These are phyloP conservation scores for Filobasidium uniguttulatum DNA, from an alignment of 1,284 basidiomycete species.

Conservation along the genomic window DNA sequence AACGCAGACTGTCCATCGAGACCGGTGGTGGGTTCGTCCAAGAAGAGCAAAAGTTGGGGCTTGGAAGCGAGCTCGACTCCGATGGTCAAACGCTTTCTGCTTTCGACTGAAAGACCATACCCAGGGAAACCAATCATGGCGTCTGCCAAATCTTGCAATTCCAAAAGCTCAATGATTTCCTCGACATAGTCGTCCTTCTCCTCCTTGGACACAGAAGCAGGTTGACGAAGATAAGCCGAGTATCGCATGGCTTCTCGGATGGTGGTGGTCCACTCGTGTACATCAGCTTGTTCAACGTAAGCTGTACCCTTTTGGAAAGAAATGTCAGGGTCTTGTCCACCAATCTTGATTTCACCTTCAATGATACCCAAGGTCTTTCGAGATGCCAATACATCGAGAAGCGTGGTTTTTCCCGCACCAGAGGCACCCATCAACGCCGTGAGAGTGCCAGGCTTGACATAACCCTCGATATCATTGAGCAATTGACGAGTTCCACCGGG, in stretches of 20 bases:
- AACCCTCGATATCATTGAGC: constrained; percentile 44
- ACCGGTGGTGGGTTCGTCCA: constrained; percentile 44
- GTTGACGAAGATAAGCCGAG: constrained; percentile 48
- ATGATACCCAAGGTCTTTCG: constrained; percentile 44
- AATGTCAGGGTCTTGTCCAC: constrained; percentile 41
- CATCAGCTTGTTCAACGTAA: constrained; percentile 70
- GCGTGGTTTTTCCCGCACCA: constrained; percentile 45
- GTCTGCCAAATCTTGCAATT: constrained; percentile 42
- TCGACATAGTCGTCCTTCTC: constrained; percentile 45
- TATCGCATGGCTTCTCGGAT: constrained; percentile 47
- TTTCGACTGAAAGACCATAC: constrained; percentile 43
- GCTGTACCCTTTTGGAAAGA: constrained; percentile 44
- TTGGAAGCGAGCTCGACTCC: constrained; percentile 49
- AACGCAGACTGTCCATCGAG: constrained; percentile 42
- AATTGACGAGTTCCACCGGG: constrained; percentile 41
- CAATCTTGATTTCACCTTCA: constrained; percentile 39
- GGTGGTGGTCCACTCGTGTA: constrained; percentile 67
- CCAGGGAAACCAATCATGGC: constrained; percentile 39
- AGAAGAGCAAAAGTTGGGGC: constrained; percentile 45
- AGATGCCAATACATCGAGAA: constrained; percentile 44
- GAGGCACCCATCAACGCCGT: constrained; percentile 49
- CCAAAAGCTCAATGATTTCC: constrained; percentile 43
- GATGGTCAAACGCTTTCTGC: constrained; percentile 47
- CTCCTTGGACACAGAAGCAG: constrained; percentile 38
- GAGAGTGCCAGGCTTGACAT: constrained; percentile 44